Conservation (phyloP, 2,329 filamentous ascomycete genomes). For the Apiospora sp. region DNA sequence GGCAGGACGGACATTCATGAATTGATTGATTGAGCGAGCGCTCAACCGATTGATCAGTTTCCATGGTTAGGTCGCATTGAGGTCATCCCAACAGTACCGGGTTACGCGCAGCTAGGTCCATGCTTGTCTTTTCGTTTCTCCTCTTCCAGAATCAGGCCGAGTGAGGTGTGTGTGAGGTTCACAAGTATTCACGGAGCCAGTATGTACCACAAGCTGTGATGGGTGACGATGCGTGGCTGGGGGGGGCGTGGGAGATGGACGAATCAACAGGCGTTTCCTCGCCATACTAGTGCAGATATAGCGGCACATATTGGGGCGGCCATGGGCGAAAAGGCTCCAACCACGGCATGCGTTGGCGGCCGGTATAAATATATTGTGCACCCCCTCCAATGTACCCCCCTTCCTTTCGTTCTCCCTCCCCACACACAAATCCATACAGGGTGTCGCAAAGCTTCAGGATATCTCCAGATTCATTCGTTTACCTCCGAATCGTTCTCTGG, state of each 20-base stretch:
- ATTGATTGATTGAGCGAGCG: constrained; percentile 3
- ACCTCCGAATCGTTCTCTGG: constrained; percentile 43
- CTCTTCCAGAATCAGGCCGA: constrained; percentile 5
- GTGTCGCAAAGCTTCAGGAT: constrained; percentile 65
- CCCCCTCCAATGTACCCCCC: constrained; percentile 44
- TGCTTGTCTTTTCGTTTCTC: background rate
- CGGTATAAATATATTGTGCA: constrained; percentile 46
- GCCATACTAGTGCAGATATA: constrained; percentile 11
- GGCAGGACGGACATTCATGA: background rate
- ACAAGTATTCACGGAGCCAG: constrained; percentile 17
- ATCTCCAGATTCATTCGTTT: constrained; percentile 60
- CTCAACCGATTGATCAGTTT: constrained; percentile 12
- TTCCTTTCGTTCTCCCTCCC: constrained; percentile 59
- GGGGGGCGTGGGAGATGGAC: constrained; percentile 18
- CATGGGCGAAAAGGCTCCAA: background rate
- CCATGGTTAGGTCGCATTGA: constrained; percentile 22
- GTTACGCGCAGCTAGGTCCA: background rate
- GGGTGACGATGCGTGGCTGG: constrained; percentile 16
- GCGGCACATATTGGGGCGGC: constrained; percentile 11
- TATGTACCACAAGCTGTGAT: background rate
- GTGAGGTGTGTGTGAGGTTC: constrained; percentile 2
- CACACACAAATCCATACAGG: constrained; percentile 61
- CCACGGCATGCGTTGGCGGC: too few relatives aligned
- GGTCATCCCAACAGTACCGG: constrained; percentile 6
- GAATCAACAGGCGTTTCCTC: constrained; percentile 1